phyloP scores from a whole-genome alignment of 257 asterid species.

The Lantana camara region DNA sequence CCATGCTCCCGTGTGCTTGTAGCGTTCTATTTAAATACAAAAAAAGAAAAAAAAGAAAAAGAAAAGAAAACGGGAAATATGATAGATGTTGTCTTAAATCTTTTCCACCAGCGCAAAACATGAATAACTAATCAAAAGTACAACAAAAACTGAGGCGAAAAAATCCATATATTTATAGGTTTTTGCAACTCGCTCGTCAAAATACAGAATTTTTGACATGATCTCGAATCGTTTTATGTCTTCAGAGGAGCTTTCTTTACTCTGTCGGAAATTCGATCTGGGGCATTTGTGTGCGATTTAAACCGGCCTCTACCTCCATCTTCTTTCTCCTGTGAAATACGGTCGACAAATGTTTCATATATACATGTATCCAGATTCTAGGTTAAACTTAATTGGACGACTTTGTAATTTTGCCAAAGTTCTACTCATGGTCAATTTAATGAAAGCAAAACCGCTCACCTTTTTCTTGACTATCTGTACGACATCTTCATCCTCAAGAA shows the following conservation, averaged over 20 bases:
- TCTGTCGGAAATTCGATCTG: slow-evolving; percentile 77
- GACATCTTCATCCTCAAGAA: slow-evolving; percentile 89
- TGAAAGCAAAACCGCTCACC: slow-evolving; percentile 38
- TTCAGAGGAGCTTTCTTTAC: slow-evolving; percentile 88
- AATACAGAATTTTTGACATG: not conserved
- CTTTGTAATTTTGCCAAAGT: not conserved
- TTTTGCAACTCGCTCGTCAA: not conserved
- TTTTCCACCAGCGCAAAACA: no score
- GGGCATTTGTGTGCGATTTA: slow-evolving; percentile 74
- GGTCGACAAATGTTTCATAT: not conserved
- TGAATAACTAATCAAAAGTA: no score
- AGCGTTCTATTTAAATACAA: no score
- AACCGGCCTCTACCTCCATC: slow-evolving; percentile 86
- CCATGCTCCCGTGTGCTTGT: no score
- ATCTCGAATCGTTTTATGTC: slow-evolving; percentile 41
- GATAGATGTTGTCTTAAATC: no score
- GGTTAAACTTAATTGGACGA: no score
- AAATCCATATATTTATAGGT: no score
- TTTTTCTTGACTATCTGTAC: slow-evolving; percentile 98
- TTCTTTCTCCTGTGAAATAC: slow-evolving; percentile 56
- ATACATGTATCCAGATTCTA: no score
- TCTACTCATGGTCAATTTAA: not conserved
- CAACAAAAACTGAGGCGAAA: no score
- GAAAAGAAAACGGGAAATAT: no score
- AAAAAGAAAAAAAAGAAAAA: no score